Evolutionary conservation across 768 basidiomycete species (phyloP).

Genomic region (Leccinellum luteum): DNA sequence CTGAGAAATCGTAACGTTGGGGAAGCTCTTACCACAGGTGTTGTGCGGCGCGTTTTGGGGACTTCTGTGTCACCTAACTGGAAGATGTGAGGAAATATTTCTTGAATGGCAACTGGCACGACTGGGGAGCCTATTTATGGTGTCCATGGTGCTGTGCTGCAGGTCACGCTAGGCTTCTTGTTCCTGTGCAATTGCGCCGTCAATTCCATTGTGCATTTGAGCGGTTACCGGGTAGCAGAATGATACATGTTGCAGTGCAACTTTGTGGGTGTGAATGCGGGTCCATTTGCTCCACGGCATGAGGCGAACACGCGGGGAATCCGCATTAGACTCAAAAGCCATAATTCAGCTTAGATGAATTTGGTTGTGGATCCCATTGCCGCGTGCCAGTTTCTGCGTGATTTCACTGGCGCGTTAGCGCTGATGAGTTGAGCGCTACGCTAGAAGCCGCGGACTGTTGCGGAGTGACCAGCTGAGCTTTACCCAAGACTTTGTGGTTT

Average conservation of each 20-base stretch:
- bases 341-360: too few species aligned
- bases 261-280: not conserved
- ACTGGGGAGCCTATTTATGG: not conserved
- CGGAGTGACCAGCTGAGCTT: not conserved
- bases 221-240: too few species aligned
- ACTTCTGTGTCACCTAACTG: not conserved
- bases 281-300: not conserved
- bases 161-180: not conserved
- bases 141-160: not conserved
- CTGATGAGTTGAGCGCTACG: too few species aligned
- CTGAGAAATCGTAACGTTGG: not conserved
- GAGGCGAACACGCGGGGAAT: not conserved
- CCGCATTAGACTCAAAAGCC: too few species aligned
- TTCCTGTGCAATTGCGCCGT: not conserved
- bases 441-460: not conserved
- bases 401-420: too few species aligned
- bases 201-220: too few species aligned
- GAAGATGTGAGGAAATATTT: not conserved
- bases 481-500: too few species aligned
- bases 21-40: not conserved
- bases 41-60: too few species aligned
- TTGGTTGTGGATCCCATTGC: too few species aligned
- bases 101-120: not conserved
- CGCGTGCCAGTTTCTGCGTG: too few species aligned
- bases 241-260: not conserved